Evolutionary conservation across 2,329 filamentous ascomycete species (phyloP).

Genomic region (Stromatinia cepivora): DNA sequence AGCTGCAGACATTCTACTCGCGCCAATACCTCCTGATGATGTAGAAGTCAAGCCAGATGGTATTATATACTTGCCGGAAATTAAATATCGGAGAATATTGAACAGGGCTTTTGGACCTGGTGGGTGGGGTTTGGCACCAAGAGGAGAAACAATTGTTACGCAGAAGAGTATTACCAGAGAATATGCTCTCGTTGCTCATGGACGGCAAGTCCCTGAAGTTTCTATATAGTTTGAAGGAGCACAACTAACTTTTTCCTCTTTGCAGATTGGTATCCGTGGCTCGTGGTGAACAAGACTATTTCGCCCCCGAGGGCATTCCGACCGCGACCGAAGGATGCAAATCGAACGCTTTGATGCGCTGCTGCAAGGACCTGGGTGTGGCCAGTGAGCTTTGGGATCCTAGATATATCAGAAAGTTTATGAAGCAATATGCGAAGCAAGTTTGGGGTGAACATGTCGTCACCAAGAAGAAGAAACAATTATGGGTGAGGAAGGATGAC

Average conservation of each 20-base stretch:
- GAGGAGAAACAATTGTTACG: slow-evolving; percentile 69
- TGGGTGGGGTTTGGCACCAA: slow-evolving; percentile 89
- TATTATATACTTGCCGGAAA: slow-evolving; percentile 93
- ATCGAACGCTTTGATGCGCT: slow-evolving; percentile 95
- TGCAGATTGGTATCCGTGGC: slow-evolving; percentile 84
- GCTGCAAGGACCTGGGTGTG: slow-evolving; percentile 96
- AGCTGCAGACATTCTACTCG: slow-evolving; percentile 59
- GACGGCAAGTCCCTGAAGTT: slow-evolving; percentile 61
- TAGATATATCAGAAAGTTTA: slow-evolving; percentile 80
- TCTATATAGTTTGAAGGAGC: not conserved
- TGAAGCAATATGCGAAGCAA: slow-evolving; percentile 72
- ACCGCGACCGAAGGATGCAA: slow-evolving; percentile 96
- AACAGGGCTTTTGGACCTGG: slow-evolving; percentile 92
- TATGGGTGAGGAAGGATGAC: slow-evolving; percentile 84
- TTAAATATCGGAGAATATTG: slow-evolving; percentile 91
- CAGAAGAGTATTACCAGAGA: slow-evolving; percentile 71
- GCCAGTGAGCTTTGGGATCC: slow-evolving; percentile 97
- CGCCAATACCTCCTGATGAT: slow-evolving; percentile 68
- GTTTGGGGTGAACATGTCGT: slow-evolving; percentile 84
- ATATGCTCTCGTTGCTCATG: slow-evolving; percentile 86
- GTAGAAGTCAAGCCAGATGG: slow-evolving; percentile 98
- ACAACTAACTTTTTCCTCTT: slow-evolving; percentile 24
- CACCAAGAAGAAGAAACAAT: slow-evolving; percentile 86
- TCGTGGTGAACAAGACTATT: slow-evolving; percentile 93
- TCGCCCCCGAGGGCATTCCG: slow-evolving; percentile 83